Base-by-base conservation (phyloP, 192 early-diverging fungal species). In the Linnemannia exigua region DNA sequence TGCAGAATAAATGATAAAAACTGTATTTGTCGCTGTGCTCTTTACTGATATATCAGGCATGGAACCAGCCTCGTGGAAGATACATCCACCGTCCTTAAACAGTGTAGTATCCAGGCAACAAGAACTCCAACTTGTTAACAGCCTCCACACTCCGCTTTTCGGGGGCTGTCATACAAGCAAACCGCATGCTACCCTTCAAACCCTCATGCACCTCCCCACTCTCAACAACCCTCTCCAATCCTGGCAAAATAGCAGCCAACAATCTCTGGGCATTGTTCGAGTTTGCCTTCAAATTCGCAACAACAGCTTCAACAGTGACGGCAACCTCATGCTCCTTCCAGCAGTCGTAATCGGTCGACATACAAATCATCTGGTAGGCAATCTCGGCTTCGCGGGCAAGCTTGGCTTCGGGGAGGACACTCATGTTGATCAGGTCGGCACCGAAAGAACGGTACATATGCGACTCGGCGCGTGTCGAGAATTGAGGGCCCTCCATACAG, bases 331-430 rank as follows among this genome's bases (percentile, higher is more conserved):
- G 88, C 73, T 92, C 90, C 80, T 92, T 92, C 96, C 96, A 96
- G 87, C 94, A 94, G 87, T 99, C 99, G 84, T 99, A 99, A 91
- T 99, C 99, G 44, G 99, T 99, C 44, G 96, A 94, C 99, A 99
- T 99, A 91, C 99, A 99, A 44, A 99, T 92, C 93, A 99, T 96
- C 79, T 98, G 96, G 84, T 99, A 99, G 19, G 95, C 97, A 84
- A 99, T 97, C 90, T 99, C 99, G 52, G 97, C 97, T 89, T 99
- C 99, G 70, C 96, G 91, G 20, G 99, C 99, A 48, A 99, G 91
- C 89, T 99, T 99, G 66, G 98, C 90, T 87, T 99, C 99, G 37
- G 99, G 98, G 68, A 99, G 87, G 44, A 92, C 97, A 41, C 96
- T 95, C 99, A 99, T 99, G 91, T 99, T 99, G 93, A 99, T 97